A percentile compares a stretch with the other conserved stretches of the same genome.
These are phyloP conservation scores for Phialemoniopsis sp. DNA, from an alignment of 2,329 filamentous ascomycete genomes.

Conservation along the genomic window DNA sequence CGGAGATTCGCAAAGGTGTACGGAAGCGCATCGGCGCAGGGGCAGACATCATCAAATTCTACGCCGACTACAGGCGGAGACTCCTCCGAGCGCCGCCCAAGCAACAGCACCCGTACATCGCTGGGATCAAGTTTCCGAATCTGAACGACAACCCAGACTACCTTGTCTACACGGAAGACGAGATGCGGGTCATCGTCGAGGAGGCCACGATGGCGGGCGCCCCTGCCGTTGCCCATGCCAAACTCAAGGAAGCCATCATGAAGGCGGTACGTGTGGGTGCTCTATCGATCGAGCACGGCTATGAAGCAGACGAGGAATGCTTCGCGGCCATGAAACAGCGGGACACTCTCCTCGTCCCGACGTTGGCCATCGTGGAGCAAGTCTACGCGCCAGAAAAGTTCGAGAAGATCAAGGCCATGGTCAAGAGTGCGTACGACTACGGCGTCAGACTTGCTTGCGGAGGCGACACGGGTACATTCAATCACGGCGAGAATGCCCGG, in stretches of 20 bases:
- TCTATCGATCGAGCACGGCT: constrained; percentile 40
- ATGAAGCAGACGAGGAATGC: constrained; percentile 29
- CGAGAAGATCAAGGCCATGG: constrained; percentile 26
- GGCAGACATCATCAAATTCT: constrained; percentile 48
- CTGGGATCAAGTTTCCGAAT: constrained; percentile 27
- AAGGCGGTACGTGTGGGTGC: constrained; percentile 43
- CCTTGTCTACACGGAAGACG: constrained; percentile 40
- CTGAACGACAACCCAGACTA: constrained; percentile 32
- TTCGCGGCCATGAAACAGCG: constrained; percentile 38
- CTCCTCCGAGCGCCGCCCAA: constrained; percentile 35
- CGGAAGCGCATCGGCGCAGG: constrained; percentile 41
- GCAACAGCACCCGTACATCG: constrained; percentile 17
- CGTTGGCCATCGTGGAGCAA: constrained; percentile 39
- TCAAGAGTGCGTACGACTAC: constrained; percentile 37
- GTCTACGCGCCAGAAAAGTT: constrained; percentile 19
- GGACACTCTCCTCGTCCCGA: constrained; percentile 46
- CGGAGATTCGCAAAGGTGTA: constrained; percentile 39
- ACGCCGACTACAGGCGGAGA: constrained; percentile 42
- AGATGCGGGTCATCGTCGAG: constrained; percentile 44
- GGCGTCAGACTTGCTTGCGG: constrained; percentile 49
- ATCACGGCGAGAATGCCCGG: constrained; percentile 46
- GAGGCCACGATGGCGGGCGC: constrained; percentile 35
- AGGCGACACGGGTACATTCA: constrained; percentile 48
- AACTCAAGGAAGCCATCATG: constrained; percentile 32
- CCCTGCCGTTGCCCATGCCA: constrained; percentile 39